Percentiles rank a stretch among this genome's conserved stretches.
Conservation (phyloP, 768 basidiomycete species). For the Lactarius hengduanensis region DNA sequence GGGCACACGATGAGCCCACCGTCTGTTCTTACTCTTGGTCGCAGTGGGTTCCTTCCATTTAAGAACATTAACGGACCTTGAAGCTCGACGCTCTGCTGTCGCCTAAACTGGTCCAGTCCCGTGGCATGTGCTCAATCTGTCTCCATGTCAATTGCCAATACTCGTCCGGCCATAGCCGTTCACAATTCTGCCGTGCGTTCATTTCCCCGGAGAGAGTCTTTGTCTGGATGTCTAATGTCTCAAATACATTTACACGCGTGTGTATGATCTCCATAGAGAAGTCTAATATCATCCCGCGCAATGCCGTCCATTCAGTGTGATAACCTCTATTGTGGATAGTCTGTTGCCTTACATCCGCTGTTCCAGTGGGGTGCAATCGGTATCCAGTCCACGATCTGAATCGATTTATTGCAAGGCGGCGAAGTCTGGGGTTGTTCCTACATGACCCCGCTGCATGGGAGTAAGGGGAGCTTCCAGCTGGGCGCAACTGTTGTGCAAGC, state of each 20-base stretch:
- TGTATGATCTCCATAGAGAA: constrained; percentile 1
- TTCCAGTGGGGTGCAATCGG: constrained; percentile 24
- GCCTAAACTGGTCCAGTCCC: constrained; percentile 26
- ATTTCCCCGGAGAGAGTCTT: constrained; percentile 35
- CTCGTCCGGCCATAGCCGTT: constrained; percentile 42
- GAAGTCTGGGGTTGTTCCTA: neutral
- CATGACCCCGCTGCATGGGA: neutral
- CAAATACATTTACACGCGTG: constrained; percentile 28
- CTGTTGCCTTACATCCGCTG: constrained; percentile 19
- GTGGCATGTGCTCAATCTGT: constrained; percentile 30
- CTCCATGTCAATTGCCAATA: constrained; percentile 31
- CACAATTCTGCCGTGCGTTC: constrained; percentile 51
- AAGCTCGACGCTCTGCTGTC: constrained; percentile 13
- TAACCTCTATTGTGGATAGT: neutral
- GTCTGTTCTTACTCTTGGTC: neutral
- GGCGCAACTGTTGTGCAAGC: neutral
- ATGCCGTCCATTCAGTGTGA: constrained; percentile 27
- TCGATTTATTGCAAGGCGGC: neutral
- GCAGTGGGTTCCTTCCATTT: neutral
- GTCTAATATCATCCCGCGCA: constrained; percentile 5
- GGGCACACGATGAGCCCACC: neutral
- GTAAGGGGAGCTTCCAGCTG: neutral
- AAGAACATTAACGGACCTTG: neutral
- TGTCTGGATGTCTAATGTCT: constrained; percentile 44
- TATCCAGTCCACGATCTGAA: neutral